Evolutionary conservation across 352 stramenopile species (phyloP), one percentile per base, ranked within the genome.

Genomic region (Aphanomyces astaci): DNA sequence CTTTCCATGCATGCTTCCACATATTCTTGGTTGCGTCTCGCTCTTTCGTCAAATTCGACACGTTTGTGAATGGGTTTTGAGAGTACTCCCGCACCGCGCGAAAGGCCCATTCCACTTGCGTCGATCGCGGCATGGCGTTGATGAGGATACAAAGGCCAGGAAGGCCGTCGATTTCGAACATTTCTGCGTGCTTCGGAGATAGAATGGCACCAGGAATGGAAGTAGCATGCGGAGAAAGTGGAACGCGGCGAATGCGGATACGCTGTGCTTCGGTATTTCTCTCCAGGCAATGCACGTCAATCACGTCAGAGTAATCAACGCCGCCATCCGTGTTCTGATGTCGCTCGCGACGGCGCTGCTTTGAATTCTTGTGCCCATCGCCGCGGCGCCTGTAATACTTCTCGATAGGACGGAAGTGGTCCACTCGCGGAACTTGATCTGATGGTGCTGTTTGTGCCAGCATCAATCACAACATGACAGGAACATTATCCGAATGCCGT

Each of bases 71-170:
- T n/a, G 48, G 62, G 11, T 62, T 51, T 25, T 59, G 30, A 24
- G 62, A 68, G 43, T 68, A 60, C 3, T 60, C 62, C 9, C 43
- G 62, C 3, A 68, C 40, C 4, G 62, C 62, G 32, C 62, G 62
- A 13, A 68, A 27, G 24, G 62, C 62, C 62, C 62, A 68, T 19
- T 57, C 43, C 9, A 68, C 62, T 68, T 68, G 62, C 11, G 25
- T 68, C 27, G 28, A 4, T 3, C 25, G 13, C 13, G 62, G 62
- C 62, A 68, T 68, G 30, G 62, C 62, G 27, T 59, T 59, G 22
- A 40, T 68, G n/a, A 68, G 43, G 7, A 68, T 32, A 4, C 27
- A 9, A 11, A 68, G 11, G 19, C 62, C 62, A 60, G 19, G 4
- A 13, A 60, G 31, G 17, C 62, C 62, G 4, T 68, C 62, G 33